A percentile compares a stretch with the other conserved stretches of the same genome.
Conservation (phyloP, 345 rosid species). For the Camelina laxa region DNA sequence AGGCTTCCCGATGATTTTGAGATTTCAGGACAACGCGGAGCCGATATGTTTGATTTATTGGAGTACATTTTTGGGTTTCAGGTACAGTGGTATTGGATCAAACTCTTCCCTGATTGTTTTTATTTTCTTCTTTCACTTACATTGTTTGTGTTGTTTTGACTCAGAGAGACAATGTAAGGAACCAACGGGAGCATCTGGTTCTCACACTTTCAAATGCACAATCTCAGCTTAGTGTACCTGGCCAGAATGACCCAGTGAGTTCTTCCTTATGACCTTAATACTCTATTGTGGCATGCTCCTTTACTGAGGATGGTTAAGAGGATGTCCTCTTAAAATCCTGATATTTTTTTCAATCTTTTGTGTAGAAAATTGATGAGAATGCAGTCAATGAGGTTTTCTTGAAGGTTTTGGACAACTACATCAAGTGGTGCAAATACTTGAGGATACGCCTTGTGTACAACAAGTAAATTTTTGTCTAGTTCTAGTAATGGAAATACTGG, state of each 20-base stretch:
- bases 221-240: constrained; percentile 68
- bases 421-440: constrained; percentile 96
- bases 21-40: constrained; percentile 75
- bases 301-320: constrained; percentile 23
- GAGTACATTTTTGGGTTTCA: constrained; percentile 95
- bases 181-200: constrained; percentile 93
- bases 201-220: constrained; percentile 90
- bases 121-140: constrained; percentile 24
- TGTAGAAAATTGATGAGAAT: constrained; percentile 93
- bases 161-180: constrained; percentile 90
- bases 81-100: constrained; percentile 55
- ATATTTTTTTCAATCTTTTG: background rate
- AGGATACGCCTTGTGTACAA: constrained; percentile 80
- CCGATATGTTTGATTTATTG: constrained; percentile 93
- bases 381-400: constrained; percentile 89
- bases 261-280: constrained; percentile 30
- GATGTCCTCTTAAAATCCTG: constrained; percentile 1
- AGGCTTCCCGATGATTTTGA: constrained; percentile 71
- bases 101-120: constrained; percentile 19
- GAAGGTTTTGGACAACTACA: constrained; percentile 92
- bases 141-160: constrained; percentile 13
- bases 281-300: constrained; percentile 17
- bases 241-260: constrained; percentile 83
- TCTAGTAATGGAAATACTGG: constrained; percentile 24
- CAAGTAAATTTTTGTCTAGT: constrained; percentile 56